phyloP scores from a whole-genome alignment of 169 alveolate species.

The Eimeria maxima region DNA sequence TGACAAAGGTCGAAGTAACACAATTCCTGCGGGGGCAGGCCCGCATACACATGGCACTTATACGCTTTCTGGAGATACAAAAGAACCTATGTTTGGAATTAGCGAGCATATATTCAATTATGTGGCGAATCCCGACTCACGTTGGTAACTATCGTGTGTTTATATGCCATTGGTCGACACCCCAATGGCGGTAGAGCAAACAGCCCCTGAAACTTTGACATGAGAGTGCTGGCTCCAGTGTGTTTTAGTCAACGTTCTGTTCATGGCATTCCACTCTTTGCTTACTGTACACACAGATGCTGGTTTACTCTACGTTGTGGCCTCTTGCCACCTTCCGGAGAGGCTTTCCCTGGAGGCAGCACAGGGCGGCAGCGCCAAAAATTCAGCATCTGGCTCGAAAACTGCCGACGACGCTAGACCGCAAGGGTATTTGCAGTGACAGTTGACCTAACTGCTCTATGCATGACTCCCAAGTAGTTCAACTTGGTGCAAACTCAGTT shows the following conservation, averaged over 20 bases:
- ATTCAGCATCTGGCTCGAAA: neutral
- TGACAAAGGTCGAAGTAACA: neutral
- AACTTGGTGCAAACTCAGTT: too few species aligned
- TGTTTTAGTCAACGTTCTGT: constrained; percentile 2
- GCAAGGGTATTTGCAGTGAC: neutral
- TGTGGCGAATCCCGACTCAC: neutral
- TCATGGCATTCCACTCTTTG: neutral
- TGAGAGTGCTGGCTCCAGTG: neutral
- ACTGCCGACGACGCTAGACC: neutral
- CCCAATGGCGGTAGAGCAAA: constrained; percentile 46
- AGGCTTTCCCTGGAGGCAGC: neutral
- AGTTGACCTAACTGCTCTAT: too few species aligned
- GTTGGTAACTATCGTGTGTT: neutral
- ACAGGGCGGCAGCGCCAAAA: neutral
- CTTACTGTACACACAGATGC: neutral
- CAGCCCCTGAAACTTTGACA: neutral
- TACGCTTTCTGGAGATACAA: neutral
- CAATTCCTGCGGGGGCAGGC: neutral
- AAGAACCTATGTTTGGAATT: neutral
- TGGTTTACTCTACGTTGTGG: neutral
- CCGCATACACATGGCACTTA: neutral
- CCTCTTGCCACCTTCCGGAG: constrained; percentile 14
- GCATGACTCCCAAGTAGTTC: too few species aligned
- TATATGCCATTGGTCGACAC: constrained; percentile 37
- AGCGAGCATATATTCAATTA: neutral